Conservation (phyloP, 106 monocot species). For the Acanthochlamys bracteata region DNA sequence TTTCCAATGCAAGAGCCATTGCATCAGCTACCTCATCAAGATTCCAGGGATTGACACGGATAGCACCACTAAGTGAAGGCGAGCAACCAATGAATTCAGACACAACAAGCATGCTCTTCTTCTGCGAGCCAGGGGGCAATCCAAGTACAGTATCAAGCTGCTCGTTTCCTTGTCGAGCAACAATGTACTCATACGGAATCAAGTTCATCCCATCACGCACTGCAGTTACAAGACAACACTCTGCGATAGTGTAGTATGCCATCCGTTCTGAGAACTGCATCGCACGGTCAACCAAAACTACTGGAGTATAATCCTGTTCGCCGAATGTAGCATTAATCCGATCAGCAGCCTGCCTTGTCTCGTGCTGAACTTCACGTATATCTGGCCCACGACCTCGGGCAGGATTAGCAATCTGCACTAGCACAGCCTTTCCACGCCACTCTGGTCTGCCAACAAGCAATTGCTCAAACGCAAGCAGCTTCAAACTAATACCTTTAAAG, state of each 20-base stretch:
- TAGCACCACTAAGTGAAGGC: conserved; percentile 60
- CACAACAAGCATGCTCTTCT: conserved; percentile 62
- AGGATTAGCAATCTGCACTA: conserved; percentile 72
- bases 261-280: conserved; percentile 52
- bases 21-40: conserved; percentile 58
- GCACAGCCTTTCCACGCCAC: conserved; percentile 34
- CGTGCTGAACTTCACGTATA: conserved; percentile 43
- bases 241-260: conserved; percentile 62
- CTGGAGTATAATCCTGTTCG: conserved; percentile 36
- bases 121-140: conserved; percentile 10
- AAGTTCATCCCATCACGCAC: conserved; percentile 82
- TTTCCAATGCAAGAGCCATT: conserved; percentile 55
- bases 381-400: conserved; percentile 60
- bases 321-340: conserved; percentile 54
- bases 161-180: conserved; percentile 55
- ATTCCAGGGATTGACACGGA: conserved; percentile 75
- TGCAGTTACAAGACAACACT: conserved; percentile 63
- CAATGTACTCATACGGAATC: conserved; percentile 66
- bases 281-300: conserved; percentile 48
- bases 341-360: conserved; percentile 39
- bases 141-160: conserved; percentile 31
- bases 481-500: conserved; percentile 67
- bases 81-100: conserved; percentile 83
- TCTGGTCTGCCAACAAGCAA: conserved; percentile 40
- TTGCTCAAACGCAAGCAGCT: conserved; percentile 62